Percentiles rank a stretch among this genome's conserved stretches.
phyloP scores from a whole-genome alignment of 495 filamentous ascomycete genomes.

The Aspergillus taichungensis region DNA sequence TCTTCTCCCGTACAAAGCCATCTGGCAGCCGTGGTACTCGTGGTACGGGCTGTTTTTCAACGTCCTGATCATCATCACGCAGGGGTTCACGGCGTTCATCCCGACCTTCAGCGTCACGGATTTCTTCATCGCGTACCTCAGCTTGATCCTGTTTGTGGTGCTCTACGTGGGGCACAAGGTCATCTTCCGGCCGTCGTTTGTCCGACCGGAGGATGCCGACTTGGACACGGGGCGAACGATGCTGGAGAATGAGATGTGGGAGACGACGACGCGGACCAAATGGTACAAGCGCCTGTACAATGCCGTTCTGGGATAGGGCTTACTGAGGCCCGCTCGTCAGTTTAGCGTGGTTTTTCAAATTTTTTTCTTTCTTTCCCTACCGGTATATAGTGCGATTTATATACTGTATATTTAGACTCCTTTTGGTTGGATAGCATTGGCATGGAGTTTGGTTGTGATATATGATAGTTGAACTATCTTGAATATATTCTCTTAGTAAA shows the following conservation, averaged over 20 bases:
- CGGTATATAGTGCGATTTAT: background rate
- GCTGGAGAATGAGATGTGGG: conserved; percentile 37
- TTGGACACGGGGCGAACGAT: conserved; percentile 37
- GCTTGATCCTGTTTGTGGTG: conserved; percentile 51
- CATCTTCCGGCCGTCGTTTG: conserved; percentile 32
- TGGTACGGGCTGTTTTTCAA: conserved; percentile 58
- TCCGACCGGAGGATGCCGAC: conserved; percentile 37
- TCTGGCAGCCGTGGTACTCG: conserved; percentile 49
- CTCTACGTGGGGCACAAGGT: conserved; percentile 53
- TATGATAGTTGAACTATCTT: background rate
- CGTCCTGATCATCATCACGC: conserved; percentile 55
- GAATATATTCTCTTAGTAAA: background rate
- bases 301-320: conserved; percentile 14
- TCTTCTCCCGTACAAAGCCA: conserved; percentile 49
- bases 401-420: conserved; percentile 4
- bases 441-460: conserved; percentile 10
- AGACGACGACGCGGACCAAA: conserved; percentile 33
- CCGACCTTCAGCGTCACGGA: conserved; percentile 44
- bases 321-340: background rate
- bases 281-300: conserved; percentile 26
- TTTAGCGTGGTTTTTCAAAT: background rate
- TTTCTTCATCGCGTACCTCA: conserved; percentile 56
- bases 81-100: conserved; percentile 63
- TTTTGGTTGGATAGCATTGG: conserved; percentile 5
- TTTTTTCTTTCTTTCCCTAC: background rate